A percentile compares a stretch with the other conserved stretches of the same genome.
phyloP scores from a whole-genome alignment of 352 stramenopile species.

The Pythium vanterpoolii region DNA sequence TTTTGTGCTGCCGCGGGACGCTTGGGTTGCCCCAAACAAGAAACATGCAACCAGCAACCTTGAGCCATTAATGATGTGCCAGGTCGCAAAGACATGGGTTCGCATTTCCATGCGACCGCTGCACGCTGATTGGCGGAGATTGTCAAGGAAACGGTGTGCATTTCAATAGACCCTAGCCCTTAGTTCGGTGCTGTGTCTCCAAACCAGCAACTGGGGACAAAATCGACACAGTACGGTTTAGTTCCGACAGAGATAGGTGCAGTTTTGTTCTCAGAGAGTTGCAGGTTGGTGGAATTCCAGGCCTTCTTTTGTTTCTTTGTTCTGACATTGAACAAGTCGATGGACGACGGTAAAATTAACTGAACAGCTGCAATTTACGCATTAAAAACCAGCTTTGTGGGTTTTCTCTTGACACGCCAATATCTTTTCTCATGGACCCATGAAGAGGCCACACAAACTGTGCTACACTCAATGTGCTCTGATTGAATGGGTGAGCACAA shows the following conservation, averaged over 20 bases:
- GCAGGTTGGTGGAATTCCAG: no score
- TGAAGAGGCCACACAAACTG: no score
- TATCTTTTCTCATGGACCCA: no score
- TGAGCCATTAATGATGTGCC: neutral
- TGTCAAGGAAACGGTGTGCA: slow-evolving; percentile 24
- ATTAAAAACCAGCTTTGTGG: slow-evolving; percentile 16
- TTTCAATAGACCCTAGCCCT: slow-evolving; percentile 16
- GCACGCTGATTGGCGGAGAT: slow-evolving; percentile 21
- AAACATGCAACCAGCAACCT: no score
- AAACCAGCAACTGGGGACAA: neutral
- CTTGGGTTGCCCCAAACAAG: no score
- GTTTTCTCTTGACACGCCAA: no score
- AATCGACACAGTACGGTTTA: neutral
- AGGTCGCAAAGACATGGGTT: slow-evolving; percentile 28
- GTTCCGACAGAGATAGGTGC: no score
- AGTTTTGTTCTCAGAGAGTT: no score
- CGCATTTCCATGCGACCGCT: slow-evolving; percentile 21
- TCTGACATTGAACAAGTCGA: slow-evolving; percentile 24
- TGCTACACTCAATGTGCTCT: no score
- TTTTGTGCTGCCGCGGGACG: no score
- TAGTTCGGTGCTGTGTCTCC: slow-evolving; percentile 1
- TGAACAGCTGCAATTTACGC: neutral
- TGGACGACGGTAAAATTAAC: slow-evolving; percentile 21
- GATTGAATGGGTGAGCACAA: no score
- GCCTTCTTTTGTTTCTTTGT: neutral